A percentile compares a stretch with the other conserved stretches of the same genome.
Evolutionary conservation across 2,329 filamentous ascomycete species (phyloP).

Genomic region (Colletotrichum godetiae): DNA sequence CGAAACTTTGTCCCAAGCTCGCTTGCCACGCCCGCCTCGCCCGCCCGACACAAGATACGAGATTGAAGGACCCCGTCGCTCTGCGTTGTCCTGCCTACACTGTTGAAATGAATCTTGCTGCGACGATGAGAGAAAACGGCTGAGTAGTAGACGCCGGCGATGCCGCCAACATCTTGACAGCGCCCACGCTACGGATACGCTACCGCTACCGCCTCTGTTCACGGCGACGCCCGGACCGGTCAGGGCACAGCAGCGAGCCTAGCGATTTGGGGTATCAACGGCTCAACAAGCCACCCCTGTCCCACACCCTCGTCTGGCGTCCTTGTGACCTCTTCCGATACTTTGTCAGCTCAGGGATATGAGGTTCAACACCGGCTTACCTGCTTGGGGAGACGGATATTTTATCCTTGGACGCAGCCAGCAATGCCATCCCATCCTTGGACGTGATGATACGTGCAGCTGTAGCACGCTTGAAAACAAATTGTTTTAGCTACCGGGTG

Average conservation of each 20-base stretch:
- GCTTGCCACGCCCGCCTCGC: constrained; percentile 5
- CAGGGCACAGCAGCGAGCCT: constrained; percentile 24
- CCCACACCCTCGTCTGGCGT: constrained; percentile 22
- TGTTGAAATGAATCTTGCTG: constrained; percentile 30
- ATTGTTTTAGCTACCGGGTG: constrained; percentile 1
- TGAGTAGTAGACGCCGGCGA: constrained; percentile 17
- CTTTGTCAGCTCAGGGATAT: constrained; percentile 28
- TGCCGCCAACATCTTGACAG: constrained; percentile 30
- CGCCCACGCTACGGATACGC: constrained; percentile 21
- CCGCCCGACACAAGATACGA: constrained; percentile 3
- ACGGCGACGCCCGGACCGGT: constrained; percentile 31
- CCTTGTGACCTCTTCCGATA: constrained; percentile 31
- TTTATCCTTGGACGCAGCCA: constrained; percentile 13
- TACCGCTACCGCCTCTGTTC: constrained; percentile 8
- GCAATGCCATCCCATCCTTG: constrained; percentile 1
- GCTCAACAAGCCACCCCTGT: constrained; percentile 30
- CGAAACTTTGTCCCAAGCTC: constrained; percentile 24
- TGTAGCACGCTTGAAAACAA: constrained; percentile 13
- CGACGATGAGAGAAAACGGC: constrained; percentile 14
- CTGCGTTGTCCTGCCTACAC: constrained; percentile 24
- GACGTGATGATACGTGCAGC: constrained; percentile 16
- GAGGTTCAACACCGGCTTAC: constrained; percentile 14
- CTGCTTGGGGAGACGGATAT: constrained; percentile 14
- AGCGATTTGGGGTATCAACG: constrained; percentile 30
- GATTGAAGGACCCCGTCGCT: constrained; percentile 6